Base-by-base conservation (phyloP, 257 asterid species). In the Rehmannia glutinosa region DNA sequence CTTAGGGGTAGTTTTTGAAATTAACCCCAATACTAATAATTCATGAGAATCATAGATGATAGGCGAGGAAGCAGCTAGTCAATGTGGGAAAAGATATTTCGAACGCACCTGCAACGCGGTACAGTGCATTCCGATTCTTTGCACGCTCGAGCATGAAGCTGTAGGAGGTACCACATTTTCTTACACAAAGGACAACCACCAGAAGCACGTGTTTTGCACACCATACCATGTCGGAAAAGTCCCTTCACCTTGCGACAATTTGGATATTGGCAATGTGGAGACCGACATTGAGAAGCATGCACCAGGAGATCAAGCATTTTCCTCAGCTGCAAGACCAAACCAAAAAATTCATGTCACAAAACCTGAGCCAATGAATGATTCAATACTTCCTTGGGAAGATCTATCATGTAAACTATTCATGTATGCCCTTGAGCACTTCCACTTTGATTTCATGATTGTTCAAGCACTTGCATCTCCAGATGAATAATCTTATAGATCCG, bases 141-240 rank as follows among this genome's bases (percentile, higher is more conserved):
- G 87, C 99, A 94, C 24, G 99, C 93, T 33, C 97, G 97, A 47
- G 98, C 90, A 77, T 94, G 99, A 78, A 94, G 90, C 81, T 84
- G 98, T 71, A 94, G 98, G 69, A 94, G 96, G 83, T 91, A 79
- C 99, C 99, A 94, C 99, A 94, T 94, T 80, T 85, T 91, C 87
- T 87, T 88, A 71, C 99, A 94, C 76, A 91, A 76, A 59, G 75
- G 78, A 80, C 99, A 94, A 41, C 97, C 97, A 24, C 98, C 99
- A 41, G 96, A 79, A 42, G 96, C 97, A 71, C 99, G 99, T 50
- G 32, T 30, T 73, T 82, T 87, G 88, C 99, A 94, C 46, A 64
- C 66, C 63, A 80, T 86, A n/a, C 97, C 99, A 74, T 94, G 99
- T 49, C 95, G 95, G 86, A 94, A 94, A 75, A 94, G 99, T 42